Conservation (phyloP, 2,329 filamentous ascomycete species). For the Laburnicola sp. region DNA sequence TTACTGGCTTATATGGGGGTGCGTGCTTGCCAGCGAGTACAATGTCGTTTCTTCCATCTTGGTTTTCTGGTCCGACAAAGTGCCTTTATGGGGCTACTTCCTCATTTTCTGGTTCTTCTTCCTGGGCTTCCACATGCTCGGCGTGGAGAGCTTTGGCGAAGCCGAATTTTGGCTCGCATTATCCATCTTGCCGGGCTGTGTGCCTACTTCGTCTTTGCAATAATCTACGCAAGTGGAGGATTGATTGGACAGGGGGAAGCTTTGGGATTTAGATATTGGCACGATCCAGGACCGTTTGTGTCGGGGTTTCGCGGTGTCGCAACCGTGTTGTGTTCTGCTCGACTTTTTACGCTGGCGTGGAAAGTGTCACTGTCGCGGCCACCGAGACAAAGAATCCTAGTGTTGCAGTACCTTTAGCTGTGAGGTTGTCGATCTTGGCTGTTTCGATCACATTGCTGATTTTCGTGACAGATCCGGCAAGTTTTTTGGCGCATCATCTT, state of each 20-base stretch:
- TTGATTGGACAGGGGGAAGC: slow-evolving; percentile 36
- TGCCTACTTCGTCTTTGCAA: slow-evolving; percentile 47
- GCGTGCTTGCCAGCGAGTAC: slow-evolving; percentile 70
- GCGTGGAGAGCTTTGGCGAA: slow-evolving; percentile 48
- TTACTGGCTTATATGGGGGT: slow-evolving; percentile 62
- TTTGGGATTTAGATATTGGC: slow-evolving; percentile 45
- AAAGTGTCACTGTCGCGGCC: slow-evolving; percentile 43
- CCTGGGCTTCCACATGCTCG: slow-evolving; percentile 45
- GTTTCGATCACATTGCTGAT: too few species aligned
- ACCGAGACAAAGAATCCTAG: slow-evolving; percentile 48
- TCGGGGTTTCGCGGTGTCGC: slow-evolving; percentile 49
- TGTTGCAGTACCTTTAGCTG: slow-evolving; percentile 50
- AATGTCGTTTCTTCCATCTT: slow-evolving; percentile 69
- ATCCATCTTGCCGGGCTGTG: slow-evolving; percentile 43
- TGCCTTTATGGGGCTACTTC: slow-evolving; percentile 48
- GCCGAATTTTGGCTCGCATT: slow-evolving; percentile 50
- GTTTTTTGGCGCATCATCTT: slow-evolving; percentile 51
- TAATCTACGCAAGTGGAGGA: slow-evolving; percentile 43
- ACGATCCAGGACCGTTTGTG: slow-evolving; percentile 46
- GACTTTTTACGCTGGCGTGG: slow-evolving; percentile 47
- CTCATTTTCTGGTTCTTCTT: slow-evolving; percentile 49
- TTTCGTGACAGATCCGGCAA: slow-evolving; percentile 42
- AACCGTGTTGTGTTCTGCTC: slow-evolving; percentile 48
- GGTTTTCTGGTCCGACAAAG: slow-evolving; percentile 64
- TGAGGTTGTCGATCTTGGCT: too few species aligned